These are phyloP conservation scores for Salix brachista DNA, from an alignment of 345 rosid species.

Conservation along the genomic window DNA sequence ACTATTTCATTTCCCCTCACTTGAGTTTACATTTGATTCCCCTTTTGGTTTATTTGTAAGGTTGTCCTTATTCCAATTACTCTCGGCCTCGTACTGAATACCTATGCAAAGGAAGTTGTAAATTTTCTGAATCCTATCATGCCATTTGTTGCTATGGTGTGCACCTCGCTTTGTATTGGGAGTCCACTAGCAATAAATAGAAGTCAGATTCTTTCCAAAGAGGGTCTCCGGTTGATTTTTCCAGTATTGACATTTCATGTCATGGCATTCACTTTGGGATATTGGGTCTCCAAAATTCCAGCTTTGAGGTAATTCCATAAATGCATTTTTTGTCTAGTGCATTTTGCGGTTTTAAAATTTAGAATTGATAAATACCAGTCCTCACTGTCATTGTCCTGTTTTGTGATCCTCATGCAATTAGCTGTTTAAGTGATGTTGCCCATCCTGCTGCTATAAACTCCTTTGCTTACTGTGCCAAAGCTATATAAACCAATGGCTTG, in stretches of 20 bases:
- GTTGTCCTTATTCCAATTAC: conserved; percentile 85
- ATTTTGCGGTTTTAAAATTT: not conserved
- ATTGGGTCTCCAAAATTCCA: conserved; percentile 82
- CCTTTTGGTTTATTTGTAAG: conserved; percentile 28
- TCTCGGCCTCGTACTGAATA: conserved; percentile 77
- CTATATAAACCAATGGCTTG: too few species aligned
- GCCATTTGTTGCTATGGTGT: conserved; percentile 92
- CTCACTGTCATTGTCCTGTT: not conserved
- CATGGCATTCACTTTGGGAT: conserved; percentile 70
- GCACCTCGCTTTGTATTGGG: conserved; percentile 85
- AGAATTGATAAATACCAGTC: not conserved
- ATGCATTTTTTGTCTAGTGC: not conserved
- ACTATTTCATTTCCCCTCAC: conserved; percentile 1
- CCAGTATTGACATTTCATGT: conserved; percentile 79
- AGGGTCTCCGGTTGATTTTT: conserved; percentile 66
- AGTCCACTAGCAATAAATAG: conserved; percentile 88
- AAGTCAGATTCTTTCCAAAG: conserved; percentile 64
- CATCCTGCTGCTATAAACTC: not conserved
- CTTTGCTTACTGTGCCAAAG: not conserved
- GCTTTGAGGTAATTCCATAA: conserved; percentile 49
- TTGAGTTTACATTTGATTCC: not conserved
- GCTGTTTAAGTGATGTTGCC: not conserved
- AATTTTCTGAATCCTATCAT: conserved; percentile 63
- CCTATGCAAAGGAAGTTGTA: conserved; percentile 83
- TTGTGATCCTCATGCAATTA: not conserved